A percentile compares a stretch with the other conserved stretches of the same genome.
phyloP scores from a whole-genome alignment of 371 early-diverging fungal genomes.

The Syncephalis fuscata region DNA sequence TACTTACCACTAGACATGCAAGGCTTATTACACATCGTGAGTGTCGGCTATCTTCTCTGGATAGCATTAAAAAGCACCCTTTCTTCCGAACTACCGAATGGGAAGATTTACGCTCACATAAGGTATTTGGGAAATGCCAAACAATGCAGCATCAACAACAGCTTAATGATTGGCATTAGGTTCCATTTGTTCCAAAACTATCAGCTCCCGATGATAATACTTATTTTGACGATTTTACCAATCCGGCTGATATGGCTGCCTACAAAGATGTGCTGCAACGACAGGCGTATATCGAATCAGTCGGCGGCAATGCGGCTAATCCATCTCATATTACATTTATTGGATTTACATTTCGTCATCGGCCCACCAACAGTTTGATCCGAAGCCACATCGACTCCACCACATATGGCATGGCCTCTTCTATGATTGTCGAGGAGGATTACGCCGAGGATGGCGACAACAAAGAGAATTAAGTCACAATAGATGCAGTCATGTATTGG shows the following conservation, averaged over 20 bases:
- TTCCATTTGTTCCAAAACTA: slow-evolving; percentile 66
- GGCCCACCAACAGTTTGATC: no score
- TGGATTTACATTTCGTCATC: slow-evolving; percentile 45
- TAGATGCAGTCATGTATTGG: no score
- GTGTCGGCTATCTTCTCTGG: slow-evolving; percentile 23
- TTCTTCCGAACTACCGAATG: slow-evolving; percentile 66
- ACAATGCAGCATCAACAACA: no score
- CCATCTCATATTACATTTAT: slow-evolving; percentile 29
- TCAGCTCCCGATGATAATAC: slow-evolving; percentile 45
- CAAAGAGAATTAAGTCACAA: no score
- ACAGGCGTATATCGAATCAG: slow-evolving; percentile 22
- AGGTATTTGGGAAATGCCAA: no score
- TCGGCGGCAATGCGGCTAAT: slow-evolving; percentile 3
- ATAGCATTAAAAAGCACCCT: slow-evolving; percentile 46
- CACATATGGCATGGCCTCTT: no score
- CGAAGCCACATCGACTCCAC: no score
- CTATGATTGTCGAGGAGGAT: no score
- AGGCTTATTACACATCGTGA: slow-evolving; percentile 33
- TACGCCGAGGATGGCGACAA: no score
- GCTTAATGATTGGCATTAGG: no score
- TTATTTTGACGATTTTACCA: slow-evolving; percentile 72
- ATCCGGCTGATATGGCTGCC: slow-evolving; percentile 45
- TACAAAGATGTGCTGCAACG: slow-evolving; percentile 52
- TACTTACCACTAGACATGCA: not conserved
- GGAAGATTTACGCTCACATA: slow-evolving; percentile 30